Evolutionary conservation across 1,284 basidiomycete species (phyloP).

Genomic region (Neonothopanus nambi): DNA sequence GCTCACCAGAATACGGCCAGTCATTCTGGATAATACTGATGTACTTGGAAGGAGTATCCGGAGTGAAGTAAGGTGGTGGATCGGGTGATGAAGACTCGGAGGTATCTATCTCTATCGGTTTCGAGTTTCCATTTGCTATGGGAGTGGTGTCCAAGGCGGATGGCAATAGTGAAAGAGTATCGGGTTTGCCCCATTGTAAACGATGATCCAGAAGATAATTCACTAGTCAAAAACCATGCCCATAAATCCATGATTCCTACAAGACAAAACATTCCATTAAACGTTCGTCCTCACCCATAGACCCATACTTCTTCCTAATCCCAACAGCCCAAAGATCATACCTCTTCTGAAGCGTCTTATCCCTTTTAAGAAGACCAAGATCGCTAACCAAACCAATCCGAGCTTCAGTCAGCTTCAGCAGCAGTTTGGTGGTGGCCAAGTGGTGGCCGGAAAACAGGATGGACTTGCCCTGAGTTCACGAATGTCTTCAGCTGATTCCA

Average conservation of each 20-base stretch:
- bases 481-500: slow-evolving; percentile 76
- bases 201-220: slow-evolving; percentile 66
- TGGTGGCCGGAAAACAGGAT: too few relatives aligned
- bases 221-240: slow-evolving; percentile 46
- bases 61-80: slow-evolving; percentile 61
- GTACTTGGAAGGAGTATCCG: slow-evolving; percentile 54
- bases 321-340: slow-evolving; percentile 62
- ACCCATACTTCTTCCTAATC: slow-evolving; percentile 61
- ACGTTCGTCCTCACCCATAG: slow-evolving; percentile 55
- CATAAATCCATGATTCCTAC: too few relatives aligned
- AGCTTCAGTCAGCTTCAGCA: neutral
- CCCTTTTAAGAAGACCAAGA: slow-evolving; percentile 75
- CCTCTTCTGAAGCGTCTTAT: slow-evolving; percentile 62
- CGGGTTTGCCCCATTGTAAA: slow-evolving; percentile 72
- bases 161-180: slow-evolving; percentile 55
- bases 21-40: slow-evolving; percentile 79
- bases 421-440: too few relatives aligned
- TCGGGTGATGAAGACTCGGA: too few relatives aligned
- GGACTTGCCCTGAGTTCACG: slow-evolving; percentile 69
- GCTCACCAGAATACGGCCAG: slow-evolving; percentile 79
- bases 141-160: slow-evolving; percentile 34
- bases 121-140: slow-evolving; percentile 21
- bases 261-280: too few relatives aligned
- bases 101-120: slow-evolving; percentile 6
- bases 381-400: slow-evolving; percentile 65